A percentile compares a stretch with the other conserved stretches of the same genome.
These are phyloP conservation scores for Knoxdaviesia proteae DNA, from an alignment of 2,329 filamentous ascomycete species.

Conservation along the genomic window DNA sequence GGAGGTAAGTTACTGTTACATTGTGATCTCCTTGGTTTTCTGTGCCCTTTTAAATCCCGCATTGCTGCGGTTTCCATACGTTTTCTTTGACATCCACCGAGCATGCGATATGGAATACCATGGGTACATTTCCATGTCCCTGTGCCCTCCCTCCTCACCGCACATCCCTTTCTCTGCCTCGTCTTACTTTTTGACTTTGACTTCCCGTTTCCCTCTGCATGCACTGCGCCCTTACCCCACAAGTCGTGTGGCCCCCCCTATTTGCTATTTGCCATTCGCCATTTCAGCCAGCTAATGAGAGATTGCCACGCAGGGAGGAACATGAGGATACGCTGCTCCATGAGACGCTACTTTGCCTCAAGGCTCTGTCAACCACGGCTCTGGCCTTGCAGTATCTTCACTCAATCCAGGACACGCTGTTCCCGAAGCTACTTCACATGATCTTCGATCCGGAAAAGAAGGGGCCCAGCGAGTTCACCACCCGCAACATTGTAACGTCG, in stretches of 20 bases:
- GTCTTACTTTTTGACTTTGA: too few species aligned
- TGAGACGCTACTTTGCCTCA: constrained; percentile 79
- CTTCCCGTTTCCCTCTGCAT: too few species aligned
- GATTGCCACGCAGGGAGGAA: constrained; percentile 47
- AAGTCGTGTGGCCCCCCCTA: too few species aligned
- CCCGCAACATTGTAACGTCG: constrained; percentile 72
- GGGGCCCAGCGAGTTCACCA: constrained; percentile 89
- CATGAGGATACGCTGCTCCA: constrained; percentile 87
- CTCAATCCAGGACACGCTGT: constrained; percentile 59
- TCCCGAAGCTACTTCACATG: constrained; percentile 71
- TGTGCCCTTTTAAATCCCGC: not conserved
- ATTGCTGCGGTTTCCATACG: not conserved
- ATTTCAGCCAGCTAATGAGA: not conserved
- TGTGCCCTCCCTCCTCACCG: too few species aligned
- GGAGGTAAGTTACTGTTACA: constrained; percentile 43
- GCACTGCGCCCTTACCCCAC: too few species aligned
- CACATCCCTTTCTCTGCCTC: too few species aligned
- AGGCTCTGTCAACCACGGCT: constrained; percentile 82
- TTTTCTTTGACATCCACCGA: constrained; percentile 8
- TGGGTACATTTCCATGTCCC: too few species aligned
- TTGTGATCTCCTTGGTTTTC: not conserved
- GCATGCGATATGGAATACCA: too few species aligned
- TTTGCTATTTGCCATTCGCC: too few species aligned
- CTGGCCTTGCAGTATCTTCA: constrained; percentile 65
- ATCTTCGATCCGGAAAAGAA: constrained; percentile 97